Conservation (phyloP, 306 rosid genomes). For the Hippophae tibetana region DNA sequence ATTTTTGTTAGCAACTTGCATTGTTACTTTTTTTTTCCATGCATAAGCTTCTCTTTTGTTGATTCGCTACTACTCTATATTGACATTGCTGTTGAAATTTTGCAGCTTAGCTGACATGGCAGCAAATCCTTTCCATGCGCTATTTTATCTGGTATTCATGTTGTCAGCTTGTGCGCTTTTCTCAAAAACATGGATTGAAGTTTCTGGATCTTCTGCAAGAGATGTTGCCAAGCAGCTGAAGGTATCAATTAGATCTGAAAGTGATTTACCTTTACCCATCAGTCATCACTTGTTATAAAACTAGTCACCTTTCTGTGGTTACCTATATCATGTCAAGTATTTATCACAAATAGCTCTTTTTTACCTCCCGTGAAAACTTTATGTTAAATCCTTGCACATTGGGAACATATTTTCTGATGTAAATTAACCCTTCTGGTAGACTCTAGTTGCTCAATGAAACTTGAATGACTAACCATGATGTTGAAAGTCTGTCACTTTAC, state of each 20-base stretch:
- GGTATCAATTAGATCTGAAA: slow-evolving; percentile 28
- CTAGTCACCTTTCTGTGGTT: not conserved
- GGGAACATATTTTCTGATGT: too few species aligned
- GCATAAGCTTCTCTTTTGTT: not conserved
- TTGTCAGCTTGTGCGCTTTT: slow-evolving; percentile 81
- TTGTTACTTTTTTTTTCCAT: not conserved
- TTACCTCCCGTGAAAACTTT: too few species aligned
- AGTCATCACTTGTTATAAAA: not conserved
- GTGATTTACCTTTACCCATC: not conserved
- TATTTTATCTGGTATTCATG: slow-evolving; percentile 88
- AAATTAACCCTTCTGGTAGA: too few species aligned
- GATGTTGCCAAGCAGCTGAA: slow-evolving; percentile 93
- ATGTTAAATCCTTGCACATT: too few species aligned
- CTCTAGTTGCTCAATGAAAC: too few species aligned
- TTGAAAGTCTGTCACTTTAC: too few species aligned
- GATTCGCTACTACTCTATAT: not conserved
- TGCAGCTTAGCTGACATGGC: slow-evolving; percentile 97
- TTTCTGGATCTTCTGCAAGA: slow-evolving; percentile 88
- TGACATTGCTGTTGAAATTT: slow-evolving; percentile 13
- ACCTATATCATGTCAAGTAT: too few species aligned
- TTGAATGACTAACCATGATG: too few species aligned
- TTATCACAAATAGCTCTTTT: too few species aligned
- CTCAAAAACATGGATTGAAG: slow-evolving; percentile 98
- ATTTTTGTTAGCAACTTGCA: not conserved
- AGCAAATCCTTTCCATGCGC: slow-evolving; percentile 87